Percentiles rank a stretch among this genome's conserved stretches.
Evolutionary conservation across 352 stramenopile genomes (phyloP).

Genomic region (Phytophthora vignae): DNA sequence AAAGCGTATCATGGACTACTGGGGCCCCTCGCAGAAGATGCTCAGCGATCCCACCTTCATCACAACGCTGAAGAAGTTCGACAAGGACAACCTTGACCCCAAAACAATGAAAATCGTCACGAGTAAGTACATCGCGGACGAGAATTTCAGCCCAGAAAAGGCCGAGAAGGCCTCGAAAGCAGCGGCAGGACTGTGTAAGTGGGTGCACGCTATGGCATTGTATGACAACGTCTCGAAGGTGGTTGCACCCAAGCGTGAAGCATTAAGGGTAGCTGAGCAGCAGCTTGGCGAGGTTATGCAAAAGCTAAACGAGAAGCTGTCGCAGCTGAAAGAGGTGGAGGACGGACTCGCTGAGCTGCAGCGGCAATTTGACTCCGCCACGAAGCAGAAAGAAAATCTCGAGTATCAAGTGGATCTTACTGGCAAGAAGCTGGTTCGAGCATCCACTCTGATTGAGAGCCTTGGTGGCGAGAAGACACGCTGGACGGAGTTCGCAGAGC

Average conservation of each 20-base stretch:
- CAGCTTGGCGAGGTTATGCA: conserved; percentile 91
- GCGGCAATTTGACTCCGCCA: conserved; percentile 88
- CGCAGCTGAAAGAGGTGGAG: conserved; percentile 92
- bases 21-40: conserved; percentile 94
- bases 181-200: conserved; percentile 93
- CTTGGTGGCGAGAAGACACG: conserved; percentile 93
- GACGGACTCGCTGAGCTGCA: conserved; percentile 90
- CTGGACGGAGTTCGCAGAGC: conserved; percentile 90
- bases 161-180: conserved; percentile 94
- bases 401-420: conserved; percentile 94
- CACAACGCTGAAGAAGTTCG: conserved; percentile 91
- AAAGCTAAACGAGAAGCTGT: conserved; percentile 92
- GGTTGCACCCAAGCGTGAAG: conserved; percentile 93
- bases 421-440: conserved; percentile 93
- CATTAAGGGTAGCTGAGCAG: conserved; percentile 83
- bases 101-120: conserved; percentile 92
- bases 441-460: conserved; percentile 93
- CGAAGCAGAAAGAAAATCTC: conserved; percentile 92
- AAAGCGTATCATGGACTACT: conserved; percentile 96
- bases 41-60: conserved; percentile 94
- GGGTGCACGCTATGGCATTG: conserved; percentile 93
- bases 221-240: conserved; percentile 95
- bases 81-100: conserved; percentile 89
- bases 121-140: conserved; percentile 92
- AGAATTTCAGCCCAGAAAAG: conserved; percentile 93